Base-by-base conservation (phyloP, 2,329 filamentous ascomycete species). In the Penicillium vulpinum region DNA sequence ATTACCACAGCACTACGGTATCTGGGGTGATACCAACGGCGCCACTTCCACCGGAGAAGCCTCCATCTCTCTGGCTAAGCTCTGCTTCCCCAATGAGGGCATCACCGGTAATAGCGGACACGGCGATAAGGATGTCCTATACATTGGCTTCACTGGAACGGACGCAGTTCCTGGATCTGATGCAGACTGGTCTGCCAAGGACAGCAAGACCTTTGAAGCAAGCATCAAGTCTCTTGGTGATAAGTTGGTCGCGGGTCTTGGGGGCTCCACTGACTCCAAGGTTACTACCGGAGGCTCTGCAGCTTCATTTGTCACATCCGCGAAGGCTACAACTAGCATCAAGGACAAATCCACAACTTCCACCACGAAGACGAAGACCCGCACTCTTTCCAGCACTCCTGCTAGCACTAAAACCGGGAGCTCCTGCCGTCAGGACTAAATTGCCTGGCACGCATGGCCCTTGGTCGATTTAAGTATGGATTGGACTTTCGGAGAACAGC, bases 21-120 rank as follows among this genome's bases (percentile, higher is more conserved):
- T 86, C 48, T 87, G 83, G 84, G 85, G 83, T 21, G 84, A 87
- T 60, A 81, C 80, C 33, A 87, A 87, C 59, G 85, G 83, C 41
- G 81, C 78, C 46, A 79, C 81, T 48, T 77, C 78, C 2, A 78
- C 83, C 0, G 84, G 85, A 36, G 85, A 87, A 62, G 78, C 82
- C 0, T 81, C 82, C 26, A 80, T 87, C 60, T 80, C 83, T 1
- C 75, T 87, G 8, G 85, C 82, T 2, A 81, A 82, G 31, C 74
- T 80, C 21, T 87, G 85, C 67, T 87, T 80, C 65, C 83, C 83
- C 3, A 71, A 75, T 6, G 67, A 74, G 16, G 67, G 67, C 1
- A 73, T 88, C 31, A 83, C 73, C 36, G 86, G 85, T 3, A 73
- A 86, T 67, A 75, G 71, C 52, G 85, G 86, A 1, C 80, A 88